Conservation (phyloP, 352 stramenopile genomes). For the Globisporangium takayamanum region DNA sequence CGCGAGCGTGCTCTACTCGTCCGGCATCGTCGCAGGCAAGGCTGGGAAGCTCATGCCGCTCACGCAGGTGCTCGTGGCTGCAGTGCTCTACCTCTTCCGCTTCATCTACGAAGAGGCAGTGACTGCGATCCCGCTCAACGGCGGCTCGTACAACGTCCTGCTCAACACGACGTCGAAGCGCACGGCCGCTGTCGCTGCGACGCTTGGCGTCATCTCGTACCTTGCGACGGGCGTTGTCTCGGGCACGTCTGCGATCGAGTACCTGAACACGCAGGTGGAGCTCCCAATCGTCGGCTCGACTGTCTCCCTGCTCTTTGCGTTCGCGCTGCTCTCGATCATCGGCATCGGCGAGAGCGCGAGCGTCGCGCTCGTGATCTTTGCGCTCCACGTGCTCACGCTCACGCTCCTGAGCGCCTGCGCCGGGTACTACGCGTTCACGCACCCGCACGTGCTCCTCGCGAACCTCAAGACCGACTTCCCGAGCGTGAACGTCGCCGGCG, state of each 20-base stretch:
- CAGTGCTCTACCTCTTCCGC: conserved; percentile 47
- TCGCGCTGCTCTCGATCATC: conserved; percentile 59
- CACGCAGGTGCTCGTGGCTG: conserved; percentile 63
- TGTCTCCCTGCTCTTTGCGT: conserved; percentile 57
- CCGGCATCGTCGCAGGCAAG: conserved; percentile 25
- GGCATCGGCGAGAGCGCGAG: conserved; percentile 76
- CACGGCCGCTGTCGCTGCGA: conserved; percentile 40
- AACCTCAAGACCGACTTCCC: conserved; percentile 60
- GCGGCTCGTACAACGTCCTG: too few species aligned
- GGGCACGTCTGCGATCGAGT: conserved; percentile 60
- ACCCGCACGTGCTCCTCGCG: conserved; percentile 48
- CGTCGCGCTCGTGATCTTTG: conserved; percentile 78
- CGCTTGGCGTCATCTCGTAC: conserved; percentile 85
- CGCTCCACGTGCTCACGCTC: conserved; percentile 66
- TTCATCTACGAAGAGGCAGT: conserved; percentile 42
- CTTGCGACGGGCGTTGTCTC: conserved; percentile 76
- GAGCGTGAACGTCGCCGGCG: conserved; percentile 43
- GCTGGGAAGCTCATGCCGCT: conserved; percentile 76
- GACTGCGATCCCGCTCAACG: too few species aligned
- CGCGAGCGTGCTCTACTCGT: conserved; percentile 73
- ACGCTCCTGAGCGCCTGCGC: conserved; percentile 37
- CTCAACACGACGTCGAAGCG: too few species aligned
- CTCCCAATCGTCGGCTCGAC: conserved; percentile 34
- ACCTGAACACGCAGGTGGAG: conserved; percentile 64
- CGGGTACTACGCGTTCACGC: conserved; percentile 49